Evolutionary conservation across 441 rosid species (phyloP), one percentile per base, ranked within the genome.

Genomic region (Biscutella auriculata): DNA sequence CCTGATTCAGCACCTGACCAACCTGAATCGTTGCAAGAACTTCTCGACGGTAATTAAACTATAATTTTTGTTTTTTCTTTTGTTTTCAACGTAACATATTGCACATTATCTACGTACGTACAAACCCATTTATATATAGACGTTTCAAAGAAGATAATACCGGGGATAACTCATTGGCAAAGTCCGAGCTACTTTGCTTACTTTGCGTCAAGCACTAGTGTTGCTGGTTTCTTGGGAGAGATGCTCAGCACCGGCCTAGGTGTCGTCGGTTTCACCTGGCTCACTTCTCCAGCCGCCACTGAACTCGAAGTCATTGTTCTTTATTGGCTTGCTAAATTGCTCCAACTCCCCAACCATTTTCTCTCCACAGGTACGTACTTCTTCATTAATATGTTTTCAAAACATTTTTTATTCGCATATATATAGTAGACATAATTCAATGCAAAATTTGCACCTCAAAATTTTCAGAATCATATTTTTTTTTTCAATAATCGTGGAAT

Each of bases 91-190:
- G n/a, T n/a, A n/a, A n/a, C n/a, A n/a, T n/a, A n/a, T n/a, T n/a
- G n/a, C n/a, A n/a, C n/a, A n/a, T n/a, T n/a, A n/a, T n/a, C n/a
- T n/a, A n/a, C n/a, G n/a, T n/a, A 51, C 29, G 25, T 32, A 16
- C 42, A 8, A 12, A 61, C n/a, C 19, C 8, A 15, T 15, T 5
- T 5, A 13, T 32, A 32, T 21, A 44, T 66, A 90, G 97, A 90
- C 55, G 78, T 90, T 33, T 67, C 71, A 36, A 60, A 62, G 54
- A 84, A 87, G 80, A 90, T 90, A 55, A 56, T 90, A 9, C 95
- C 95, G 2, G 95, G 97, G 53, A 69, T 81, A 53, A 87, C 97
- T 9, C 96, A 90, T 57, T 90, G 97, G 97, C 92, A 83, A 68
- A 90, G 87, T 49, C 96, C 96, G 4, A 81, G 76, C 52, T 85